Evolutionary conservation across 1,284 basidiomycete species (phyloP), one percentile per base, ranked within the genome.

Genomic region (Leccinum solheimii): DNA sequence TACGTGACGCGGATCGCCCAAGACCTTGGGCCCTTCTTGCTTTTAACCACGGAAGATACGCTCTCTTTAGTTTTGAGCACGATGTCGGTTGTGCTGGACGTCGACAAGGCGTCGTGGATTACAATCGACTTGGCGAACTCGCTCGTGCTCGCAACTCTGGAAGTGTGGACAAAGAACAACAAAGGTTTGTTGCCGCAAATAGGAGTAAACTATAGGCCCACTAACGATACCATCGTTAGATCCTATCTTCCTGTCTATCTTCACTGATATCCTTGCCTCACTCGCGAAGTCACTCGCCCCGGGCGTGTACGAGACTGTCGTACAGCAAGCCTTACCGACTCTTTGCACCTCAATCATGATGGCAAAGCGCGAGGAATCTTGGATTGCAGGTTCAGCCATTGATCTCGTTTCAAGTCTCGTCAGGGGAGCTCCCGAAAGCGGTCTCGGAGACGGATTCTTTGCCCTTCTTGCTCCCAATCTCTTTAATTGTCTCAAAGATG

Each of bases 21-120:
- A 59, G 87, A 91, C 64, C 83, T 99, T 3, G 88, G 93, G 0
- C 94, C 95, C 0, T 90, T 98, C 73, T 77, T 98, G 26, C 77
- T 87, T 8, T 79, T 87, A 36, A 89, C 94, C 0, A 87, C 90
- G 1, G 93, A 95, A 64, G 94, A 97, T 68, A 94, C 95, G 0
- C 83, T 98, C 13, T 89, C 92, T n/a, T 84, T 98, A 9, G 86
- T 98, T 27, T 80, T 98, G 26, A 95, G 98, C 72, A 90, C 94
- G 0, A 77, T 96, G 53, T 85, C 90, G 2, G 86, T 91, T 2
- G 86, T 96, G 4, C 77, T 95, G 1, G 85, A 88, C 32, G 83
- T 97, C 3, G 87, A 91, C 63, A 82, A 88, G 45, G 86, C 86
- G 52, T 81, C 80, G 49, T 93, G 88, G 86, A 76, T 92, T 60